Conservation (phyloP, 2,329 filamentous ascomycete genomes). For the Dactylellina sp. region DNA sequence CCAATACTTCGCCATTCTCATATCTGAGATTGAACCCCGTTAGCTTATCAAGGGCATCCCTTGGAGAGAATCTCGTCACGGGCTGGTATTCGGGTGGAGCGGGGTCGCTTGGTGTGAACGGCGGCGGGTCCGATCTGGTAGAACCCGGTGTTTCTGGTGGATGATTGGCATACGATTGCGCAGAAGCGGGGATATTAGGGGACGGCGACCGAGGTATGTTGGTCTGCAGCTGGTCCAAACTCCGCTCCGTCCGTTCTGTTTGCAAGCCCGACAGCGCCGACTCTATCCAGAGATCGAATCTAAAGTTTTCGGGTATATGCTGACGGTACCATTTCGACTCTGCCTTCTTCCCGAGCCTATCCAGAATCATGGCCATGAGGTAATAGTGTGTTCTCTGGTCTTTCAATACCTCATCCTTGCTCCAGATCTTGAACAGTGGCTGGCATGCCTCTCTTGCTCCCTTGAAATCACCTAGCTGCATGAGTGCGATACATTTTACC, state of each 20-base stretch:
- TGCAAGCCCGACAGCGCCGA: constrained; percentile 47
- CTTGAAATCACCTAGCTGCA: constrained; percentile 54
- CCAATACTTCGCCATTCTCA: constrained; percentile 37
- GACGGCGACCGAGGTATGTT: constrained; percentile 31
- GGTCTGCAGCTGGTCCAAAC: constrained; percentile 28
- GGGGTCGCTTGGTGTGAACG: constrained; percentile 52
- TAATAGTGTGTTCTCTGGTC: constrained; percentile 56
- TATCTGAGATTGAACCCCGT: constrained; percentile 50
- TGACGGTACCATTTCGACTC: constrained; percentile 55
- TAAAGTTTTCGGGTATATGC: constrained; percentile 51
- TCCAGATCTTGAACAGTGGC: constrained; percentile 54
- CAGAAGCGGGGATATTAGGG: constrained; percentile 14
- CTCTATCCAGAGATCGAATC: constrained; percentile 54
- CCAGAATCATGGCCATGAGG: constrained; percentile 54
- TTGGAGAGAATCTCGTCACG: constrained; percentile 17
- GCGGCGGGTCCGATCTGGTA: constrained; percentile 40
- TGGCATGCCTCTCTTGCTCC: constrained; percentile 51
- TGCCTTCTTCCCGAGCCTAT: constrained; percentile 51
- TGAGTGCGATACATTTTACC: constrained; percentile 51
- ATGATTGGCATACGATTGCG: constrained; percentile 24
- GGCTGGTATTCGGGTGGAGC: constrained; percentile 52
- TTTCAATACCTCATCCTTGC: constrained; percentile 52
- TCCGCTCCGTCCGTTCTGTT: constrained; percentile 38
- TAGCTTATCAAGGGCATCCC: constrained; percentile 36
- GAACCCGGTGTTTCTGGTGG: constrained; percentile 47